Conservation (phyloP, 345 rosid genomes). For the Gossypium longicalyx region DNA sequence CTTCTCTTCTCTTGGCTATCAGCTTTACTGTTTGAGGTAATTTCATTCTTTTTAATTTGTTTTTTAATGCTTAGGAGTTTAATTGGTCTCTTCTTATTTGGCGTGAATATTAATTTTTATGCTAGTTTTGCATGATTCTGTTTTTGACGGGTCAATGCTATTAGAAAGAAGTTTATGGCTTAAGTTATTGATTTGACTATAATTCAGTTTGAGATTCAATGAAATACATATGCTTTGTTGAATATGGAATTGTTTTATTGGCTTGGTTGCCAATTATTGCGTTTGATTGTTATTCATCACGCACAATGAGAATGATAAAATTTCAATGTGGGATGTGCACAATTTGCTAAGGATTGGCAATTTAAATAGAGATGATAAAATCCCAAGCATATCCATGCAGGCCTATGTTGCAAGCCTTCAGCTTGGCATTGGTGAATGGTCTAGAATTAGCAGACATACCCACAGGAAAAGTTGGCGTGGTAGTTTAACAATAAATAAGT, state of each 20-base stretch:
- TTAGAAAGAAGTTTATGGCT: background rate
- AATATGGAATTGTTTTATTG: background rate
- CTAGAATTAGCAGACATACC: background rate
- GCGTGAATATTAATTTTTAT: background rate
- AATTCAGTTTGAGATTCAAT: background rate
- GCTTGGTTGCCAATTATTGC: background rate
- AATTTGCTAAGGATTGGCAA: background rate
- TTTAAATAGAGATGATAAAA: background rate
- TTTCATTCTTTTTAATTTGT: background rate
- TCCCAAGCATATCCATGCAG: background rate
- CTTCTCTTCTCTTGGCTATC: conserved; percentile 72
- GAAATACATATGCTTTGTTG: background rate
- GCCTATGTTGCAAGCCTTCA: background rate
- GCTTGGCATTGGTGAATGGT: background rate
- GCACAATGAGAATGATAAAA: background rate
- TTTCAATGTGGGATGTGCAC: background rate
- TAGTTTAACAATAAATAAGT: background rate
- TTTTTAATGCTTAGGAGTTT: conserved; percentile 1
- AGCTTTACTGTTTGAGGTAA: conserved; percentile 75
- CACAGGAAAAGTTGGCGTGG: background rate
- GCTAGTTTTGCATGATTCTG: conserved; percentile 20
- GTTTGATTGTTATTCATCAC: background rate
- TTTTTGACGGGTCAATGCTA: background rate
- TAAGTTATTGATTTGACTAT: background rate
- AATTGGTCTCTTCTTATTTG: conserved; percentile 11